Percentiles rank a stretch among this genome's conserved stretches.
Evolutionary conservation across 495 filamentous ascomycete species (phyloP).

Genomic region (Achaetomiella virescens): DNA sequence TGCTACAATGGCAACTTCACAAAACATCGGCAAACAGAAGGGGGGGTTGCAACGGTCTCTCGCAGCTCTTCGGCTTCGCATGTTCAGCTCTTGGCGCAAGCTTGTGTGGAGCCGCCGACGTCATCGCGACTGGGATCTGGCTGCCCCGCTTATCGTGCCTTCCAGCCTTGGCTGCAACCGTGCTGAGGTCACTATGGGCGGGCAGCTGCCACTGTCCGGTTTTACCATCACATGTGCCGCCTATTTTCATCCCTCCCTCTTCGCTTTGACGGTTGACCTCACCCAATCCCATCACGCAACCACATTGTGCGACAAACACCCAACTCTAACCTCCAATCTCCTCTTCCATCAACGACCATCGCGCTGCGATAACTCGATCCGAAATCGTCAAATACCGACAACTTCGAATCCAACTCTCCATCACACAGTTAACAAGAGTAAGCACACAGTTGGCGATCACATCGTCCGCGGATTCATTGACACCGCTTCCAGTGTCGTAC

Average conservation of each 20-base stretch:
- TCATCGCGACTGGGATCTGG: slow-evolving; percentile 16
- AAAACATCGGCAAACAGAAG: too few species aligned
- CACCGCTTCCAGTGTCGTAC: slow-evolving; percentile 58
- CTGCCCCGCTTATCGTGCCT: background rate
- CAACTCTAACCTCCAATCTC: too few species aligned
- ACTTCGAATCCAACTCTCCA: background rate
- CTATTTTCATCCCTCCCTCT: background rate
- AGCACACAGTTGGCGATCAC: too few species aligned
- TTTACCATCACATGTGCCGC: slow-evolving; percentile 23
- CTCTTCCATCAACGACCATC: too few species aligned
- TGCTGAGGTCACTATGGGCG: slow-evolving; percentile 14
- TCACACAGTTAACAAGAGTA: background rate
- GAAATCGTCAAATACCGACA: too few species aligned
- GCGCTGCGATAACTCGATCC: background rate
- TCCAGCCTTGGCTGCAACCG: slow-evolving; percentile 10
- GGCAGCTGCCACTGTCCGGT: slow-evolving; percentile 8
- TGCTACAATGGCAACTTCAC: too few species aligned
- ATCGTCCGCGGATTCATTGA: too few species aligned
- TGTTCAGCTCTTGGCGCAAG: background rate
- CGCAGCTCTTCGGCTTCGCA: background rate
- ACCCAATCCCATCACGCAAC: background rate
- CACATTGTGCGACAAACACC: background rate
- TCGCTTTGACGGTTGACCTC: background rate
- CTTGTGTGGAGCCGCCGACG: slow-evolving; percentile 26
- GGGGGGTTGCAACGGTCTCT: background rate